Conservation (phyloP, 805 yeast species). For the Candida michaelii region DNA sequence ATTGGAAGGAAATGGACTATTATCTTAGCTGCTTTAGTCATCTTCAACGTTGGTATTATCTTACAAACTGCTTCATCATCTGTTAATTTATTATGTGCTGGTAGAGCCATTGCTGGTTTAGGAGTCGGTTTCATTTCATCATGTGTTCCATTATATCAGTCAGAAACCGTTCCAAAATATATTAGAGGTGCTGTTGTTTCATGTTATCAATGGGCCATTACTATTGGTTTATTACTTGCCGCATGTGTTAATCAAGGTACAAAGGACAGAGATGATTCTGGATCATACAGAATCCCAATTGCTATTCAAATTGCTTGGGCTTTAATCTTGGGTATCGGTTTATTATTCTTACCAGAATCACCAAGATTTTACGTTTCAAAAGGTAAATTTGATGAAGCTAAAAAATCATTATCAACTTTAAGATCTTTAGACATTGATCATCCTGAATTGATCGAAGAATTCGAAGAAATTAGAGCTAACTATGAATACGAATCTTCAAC, state of each 20-base stretch:
- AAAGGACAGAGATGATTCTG: slow-evolving; percentile 16
- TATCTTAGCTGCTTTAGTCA: slow-evolving; percentile 54
- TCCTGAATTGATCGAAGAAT: slow-evolving; percentile 40
- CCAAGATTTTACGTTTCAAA: slow-evolving; percentile 47
- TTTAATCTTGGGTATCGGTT: slow-evolving; percentile 47
- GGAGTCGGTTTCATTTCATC: slow-evolving; percentile 53
- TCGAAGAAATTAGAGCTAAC: slow-evolving; percentile 45
- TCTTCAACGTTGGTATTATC: slow-evolving; percentile 51
- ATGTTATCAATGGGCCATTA: slow-evolving; percentile 37
- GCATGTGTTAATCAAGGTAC: slow-evolving; percentile 52
- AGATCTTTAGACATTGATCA: slow-evolving; percentile 49
- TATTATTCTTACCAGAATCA: slow-evolving; percentile 58
- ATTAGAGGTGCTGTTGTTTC: slow-evolving; percentile 58
- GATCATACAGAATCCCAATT: slow-evolving; percentile 55
- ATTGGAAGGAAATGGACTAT: slow-evolving; percentile 71
- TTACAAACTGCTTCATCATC: slow-evolving; percentile 33
- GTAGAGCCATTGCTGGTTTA: slow-evolving; percentile 49
- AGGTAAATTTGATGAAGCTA: slow-evolving; percentile 45
- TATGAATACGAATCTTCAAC: slow-evolving; percentile 46
- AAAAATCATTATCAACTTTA: slow-evolving; percentile 44
- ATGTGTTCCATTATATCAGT: slow-evolving; percentile 72
- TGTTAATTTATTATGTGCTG: slow-evolving; percentile 37
- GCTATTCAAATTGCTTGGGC: slow-evolving; percentile 46
- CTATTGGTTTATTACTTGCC: slow-evolving; percentile 51
- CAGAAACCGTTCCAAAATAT: slow-evolving; percentile 75